phyloP scores from a whole-genome alignment of 2,329 filamentous ascomycete genomes.

The Colletotrichum liriopes region DNA sequence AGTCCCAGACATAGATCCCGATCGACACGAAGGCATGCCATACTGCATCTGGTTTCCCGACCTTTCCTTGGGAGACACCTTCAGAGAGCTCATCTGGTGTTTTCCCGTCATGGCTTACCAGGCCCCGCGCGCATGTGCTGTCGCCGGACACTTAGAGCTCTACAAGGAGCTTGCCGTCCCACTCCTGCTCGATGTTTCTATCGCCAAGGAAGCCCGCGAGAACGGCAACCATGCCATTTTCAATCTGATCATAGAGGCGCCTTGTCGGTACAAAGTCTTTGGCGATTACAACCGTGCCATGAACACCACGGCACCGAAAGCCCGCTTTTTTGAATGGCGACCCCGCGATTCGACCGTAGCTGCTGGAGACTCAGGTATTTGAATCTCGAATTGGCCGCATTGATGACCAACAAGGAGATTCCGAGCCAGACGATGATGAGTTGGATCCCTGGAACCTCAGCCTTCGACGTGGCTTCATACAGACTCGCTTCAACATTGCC shows the following conservation, averaged over 20 bases:
- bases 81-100: constrained; percentile 49
- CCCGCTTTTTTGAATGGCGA: constrained; percentile 17
- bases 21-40: constrained; percentile 47
- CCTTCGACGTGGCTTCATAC: background rate
- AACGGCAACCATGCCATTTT: constrained; percentile 48
- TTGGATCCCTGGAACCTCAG: background rate
- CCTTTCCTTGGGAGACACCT: constrained; percentile 54
- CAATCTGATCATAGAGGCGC: constrained; percentile 50
- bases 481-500: constrained; percentile 16
- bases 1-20: constrained; percentile 48
- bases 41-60: constrained; percentile 62
- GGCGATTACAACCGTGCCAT: constrained; percentile 53
- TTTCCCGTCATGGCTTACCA: constrained; percentile 56
- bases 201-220: constrained; percentile 57
- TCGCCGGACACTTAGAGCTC: constrained; percentile 54
- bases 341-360: constrained; percentile 1
- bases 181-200: constrained; percentile 55
- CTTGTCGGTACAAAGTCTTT: constrained; percentile 52
- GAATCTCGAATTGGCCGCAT: background rate
- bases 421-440: constrained; percentile 12
- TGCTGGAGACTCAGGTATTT: constrained; percentile 3
- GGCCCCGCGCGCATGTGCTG: constrained; percentile 58
- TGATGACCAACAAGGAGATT: constrained; percentile 2
- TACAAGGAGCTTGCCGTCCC: constrained; percentile 52
- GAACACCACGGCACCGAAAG: constrained; percentile 21